Evolutionary conservation across 2,329 filamentous ascomycete genomes (phyloP), one percentile per base, ranked within the genome.

Genomic region (Aschersonia sp.): DNA sequence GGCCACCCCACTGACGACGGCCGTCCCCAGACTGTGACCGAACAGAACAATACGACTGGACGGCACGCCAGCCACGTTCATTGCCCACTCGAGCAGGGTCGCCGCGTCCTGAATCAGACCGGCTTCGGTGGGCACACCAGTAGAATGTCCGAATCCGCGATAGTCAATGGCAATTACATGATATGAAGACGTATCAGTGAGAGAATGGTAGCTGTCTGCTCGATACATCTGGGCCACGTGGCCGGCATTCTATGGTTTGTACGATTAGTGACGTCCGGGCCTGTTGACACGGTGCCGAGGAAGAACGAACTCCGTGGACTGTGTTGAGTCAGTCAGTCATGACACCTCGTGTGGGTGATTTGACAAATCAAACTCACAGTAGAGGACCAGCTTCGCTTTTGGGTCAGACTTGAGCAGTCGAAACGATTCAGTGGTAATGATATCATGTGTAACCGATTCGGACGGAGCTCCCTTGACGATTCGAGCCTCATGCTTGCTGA

Each of bases 111-210:
- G 78, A 48, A 94, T 85, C 6, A 97, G 67, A 0, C 90, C 90
- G 37, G 75, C 67, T 66, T 97, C 90, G 0, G 81, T 83, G 0
- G 90, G 90, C 4, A 65, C 68, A n/a, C 90, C 87, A 0, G 81
- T 86, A 7, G 85, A 92, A 40, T 78, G 73, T 1, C 88, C 89
- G 56, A 87, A 96, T 6, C 89, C 89, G 14, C 89, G 83, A 64
- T 96, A 96, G 68, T 95, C 88, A 56, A 95, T 80, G 40, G 87
- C 78, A n/a, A 96, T 70, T 43, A 95, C 76, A 59, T 96, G 89
- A 47, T 88, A 80, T 0, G 75, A 76, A 2, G 83, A 84, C 3
- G 81, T 79, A 46, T 83, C 77, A 4, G 87, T 79, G 42, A 95
- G 69, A 43, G 81, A 75, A 55, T 88, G 86, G 61, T 94, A 94